Evolutionary conservation across 768 basidiomycete species (phyloP), one percentile per base, ranked within the genome.

Genomic region (Zangia roseola): DNA sequence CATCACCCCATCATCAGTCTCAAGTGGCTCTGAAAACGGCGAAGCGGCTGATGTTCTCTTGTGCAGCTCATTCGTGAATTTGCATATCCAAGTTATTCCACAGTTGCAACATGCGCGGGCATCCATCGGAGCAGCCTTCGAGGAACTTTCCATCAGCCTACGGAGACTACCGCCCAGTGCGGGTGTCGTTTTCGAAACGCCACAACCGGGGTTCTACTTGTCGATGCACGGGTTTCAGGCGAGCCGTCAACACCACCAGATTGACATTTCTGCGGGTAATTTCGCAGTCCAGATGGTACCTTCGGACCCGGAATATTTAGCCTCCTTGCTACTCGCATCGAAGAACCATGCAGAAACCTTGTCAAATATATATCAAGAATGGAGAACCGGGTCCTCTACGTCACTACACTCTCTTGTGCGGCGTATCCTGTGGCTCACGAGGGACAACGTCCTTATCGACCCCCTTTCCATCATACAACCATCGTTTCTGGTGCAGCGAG

Each of bases 381-480:
- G 70, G 62, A 57, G 58, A 17, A 50, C 58, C 10, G 57, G 68
- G 43, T 65, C 54, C 13, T 63, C 65, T 4, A 53, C 60, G 6
- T 62, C 63, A n/a, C 70, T 71, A 37, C 70, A 65, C 44, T 57
- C 60, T n/a, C 64, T 78, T 17, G 67, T 85, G 19, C 68, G 70
- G 41, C 68, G 71, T 36, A 74, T 86, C 41, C 70, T 89, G 43
- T 62, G 68, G 49, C 69, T 69, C 43, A 82, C 83, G n/a, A 68
- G 70, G 24, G 68, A 77, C 25, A 68, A 74, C 20, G 61, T 79
- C 4, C 68, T 81, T 24, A 73, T 88, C 7, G 88, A 93, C 61
- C 87, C 89, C 8, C 73, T 91, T 13, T 92, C 91, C 19, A 82
- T 88, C 26, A 89, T 83, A 25, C 89, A 92, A 40, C 88, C 90